These are phyloP conservation scores for Calocybe indica DNA, from an alignment of 768 basidiomycete species.

Conservation along the genomic window DNA sequence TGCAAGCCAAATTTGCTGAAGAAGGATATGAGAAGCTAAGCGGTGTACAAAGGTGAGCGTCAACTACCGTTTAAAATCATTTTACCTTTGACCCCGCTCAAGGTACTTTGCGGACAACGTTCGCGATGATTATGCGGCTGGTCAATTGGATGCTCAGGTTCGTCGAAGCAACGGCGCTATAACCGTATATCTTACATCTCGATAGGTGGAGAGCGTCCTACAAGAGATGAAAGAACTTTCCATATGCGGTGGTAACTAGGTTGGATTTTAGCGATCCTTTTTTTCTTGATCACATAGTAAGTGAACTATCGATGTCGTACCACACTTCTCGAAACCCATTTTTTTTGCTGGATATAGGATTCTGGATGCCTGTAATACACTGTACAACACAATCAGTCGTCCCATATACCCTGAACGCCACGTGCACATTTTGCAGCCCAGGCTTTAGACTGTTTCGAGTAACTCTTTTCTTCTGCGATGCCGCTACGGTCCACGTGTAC, in stretches of 20 bases:
- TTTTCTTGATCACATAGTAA: too few relatives aligned
- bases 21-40: conserved; percentile 98
- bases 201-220: conserved; percentile 88
- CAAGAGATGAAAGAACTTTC: conserved; percentile 96
- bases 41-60: conserved; percentile 76
- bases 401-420: too few relatives aligned
- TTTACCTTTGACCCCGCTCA: background rate
- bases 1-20: conserved; percentile 97
- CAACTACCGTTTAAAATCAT: conserved; percentile 1
- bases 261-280: background rate
- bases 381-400: too few relatives aligned
- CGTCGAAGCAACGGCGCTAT: conserved; percentile 7
- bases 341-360: too few relatives aligned
- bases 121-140: conserved; percentile 95
- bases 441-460: too few relatives aligned
- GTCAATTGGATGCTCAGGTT: conserved; percentile 92
- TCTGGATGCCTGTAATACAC: too few relatives aligned
- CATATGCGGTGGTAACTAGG: conserved; percentile 70
- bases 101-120: conserved; percentile 90
- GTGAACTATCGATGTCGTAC: too few relatives aligned
- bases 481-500: too few relatives aligned
- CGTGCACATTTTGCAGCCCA: too few relatives aligned
- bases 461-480: too few relatives aligned
- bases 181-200: background rate
- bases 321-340: too few relatives aligned